These are phyloP conservation scores for Trichoderma guizhouense DNA, from an alignment of 2,329 filamentous ascomycete species.

Conservation along the genomic window DNA sequence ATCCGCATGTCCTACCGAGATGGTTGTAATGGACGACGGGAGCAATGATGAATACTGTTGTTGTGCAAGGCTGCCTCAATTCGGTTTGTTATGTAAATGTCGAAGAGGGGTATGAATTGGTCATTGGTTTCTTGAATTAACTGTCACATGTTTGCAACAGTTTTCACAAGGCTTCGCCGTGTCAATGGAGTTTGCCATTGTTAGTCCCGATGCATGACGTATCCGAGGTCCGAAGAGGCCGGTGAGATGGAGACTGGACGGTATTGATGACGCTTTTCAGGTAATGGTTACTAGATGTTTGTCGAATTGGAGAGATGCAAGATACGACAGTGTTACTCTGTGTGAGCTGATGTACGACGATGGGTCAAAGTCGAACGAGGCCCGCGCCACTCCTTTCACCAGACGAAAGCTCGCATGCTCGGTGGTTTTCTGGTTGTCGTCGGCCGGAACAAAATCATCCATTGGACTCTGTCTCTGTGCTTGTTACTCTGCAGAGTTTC, in stretches of 20 bases:
- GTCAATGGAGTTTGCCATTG: neutral
- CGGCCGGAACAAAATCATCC: neutral
- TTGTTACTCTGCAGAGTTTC: neutral
- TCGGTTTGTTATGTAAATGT: neutral
- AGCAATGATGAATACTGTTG: neutral
- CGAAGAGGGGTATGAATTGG: neutral
- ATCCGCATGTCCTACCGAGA: neutral
- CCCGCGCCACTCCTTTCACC: neutral
- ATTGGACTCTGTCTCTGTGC: neutral
- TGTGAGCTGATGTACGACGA: conserved; percentile 15
- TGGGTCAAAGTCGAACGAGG: conserved; percentile 8
- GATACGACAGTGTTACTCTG: conserved; percentile 5
- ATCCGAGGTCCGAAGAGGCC: neutral
- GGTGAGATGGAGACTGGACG: neutral
- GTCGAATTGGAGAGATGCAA: neutral
- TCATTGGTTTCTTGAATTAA: neutral
- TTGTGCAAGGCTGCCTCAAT: neutral
- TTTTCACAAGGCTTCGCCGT: neutral
- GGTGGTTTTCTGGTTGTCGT: neutral
- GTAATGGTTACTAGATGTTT: neutral
- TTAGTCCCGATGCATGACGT: neutral
- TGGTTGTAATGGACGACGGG: neutral
- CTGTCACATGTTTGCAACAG: neutral
- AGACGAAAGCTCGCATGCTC: neutral
- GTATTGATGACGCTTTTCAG: neutral